phyloP scores from a whole-genome alignment of 352 stramenopile species.

The Globisporangium canariense region DNA sequence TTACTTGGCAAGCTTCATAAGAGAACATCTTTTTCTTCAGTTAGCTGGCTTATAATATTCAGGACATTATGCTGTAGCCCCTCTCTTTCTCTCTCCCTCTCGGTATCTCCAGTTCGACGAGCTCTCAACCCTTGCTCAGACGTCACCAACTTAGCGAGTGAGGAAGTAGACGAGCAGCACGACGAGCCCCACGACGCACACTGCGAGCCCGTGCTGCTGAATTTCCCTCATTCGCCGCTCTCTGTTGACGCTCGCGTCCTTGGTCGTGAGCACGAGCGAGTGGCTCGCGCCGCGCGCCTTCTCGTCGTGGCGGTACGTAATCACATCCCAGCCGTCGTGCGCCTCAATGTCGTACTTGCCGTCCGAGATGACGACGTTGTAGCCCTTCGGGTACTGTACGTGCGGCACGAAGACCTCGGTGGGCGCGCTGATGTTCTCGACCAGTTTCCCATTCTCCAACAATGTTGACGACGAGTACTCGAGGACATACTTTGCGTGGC shows the following conservation, averaged over 20 bases:
- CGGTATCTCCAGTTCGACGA: neutral
- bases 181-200: constrained; percentile 19
- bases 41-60: no score
- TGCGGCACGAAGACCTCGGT: constrained; percentile 76
- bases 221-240: constrained; percentile 21
- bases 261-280: constrained; percentile 42
- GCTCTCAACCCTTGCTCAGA: neutral
- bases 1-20: no score
- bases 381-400: constrained; percentile 68
- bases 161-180: constrained; percentile 34
- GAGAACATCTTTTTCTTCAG: no score
- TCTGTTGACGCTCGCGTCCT: constrained; percentile 37
- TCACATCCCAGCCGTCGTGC: constrained; percentile 57
- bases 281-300: constrained; percentile 21
- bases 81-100: neutral
- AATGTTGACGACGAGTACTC: constrained; percentile 30
- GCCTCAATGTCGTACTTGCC: constrained; percentile 42
- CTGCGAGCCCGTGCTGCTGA: constrained; percentile 17
- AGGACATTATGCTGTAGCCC: no score
- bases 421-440: constrained; percentile 19
- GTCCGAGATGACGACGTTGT: constrained; percentile 52
- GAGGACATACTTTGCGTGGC: constrained; percentile 52
- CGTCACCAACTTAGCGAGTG: constrained; percentile 5
- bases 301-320: constrained; percentile 57
- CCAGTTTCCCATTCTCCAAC: constrained; percentile 22